phyloP scores from a whole-genome alignment of 441 rosid genomes.

The Pelargonium fulgidum region DNA sequence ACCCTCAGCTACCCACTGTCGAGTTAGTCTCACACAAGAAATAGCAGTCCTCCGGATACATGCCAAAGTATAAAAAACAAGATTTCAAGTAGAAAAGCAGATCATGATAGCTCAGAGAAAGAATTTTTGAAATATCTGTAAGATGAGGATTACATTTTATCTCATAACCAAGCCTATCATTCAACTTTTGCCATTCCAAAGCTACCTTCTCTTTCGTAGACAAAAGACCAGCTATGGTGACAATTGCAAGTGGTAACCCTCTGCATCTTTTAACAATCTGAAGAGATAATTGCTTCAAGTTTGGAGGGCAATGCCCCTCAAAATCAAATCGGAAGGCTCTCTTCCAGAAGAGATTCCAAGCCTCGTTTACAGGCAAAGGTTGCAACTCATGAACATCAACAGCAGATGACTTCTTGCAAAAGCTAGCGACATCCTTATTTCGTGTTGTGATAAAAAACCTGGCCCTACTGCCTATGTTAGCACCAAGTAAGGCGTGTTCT shows the following conservation, averaged over 20 bases:
- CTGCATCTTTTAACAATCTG: background rate
- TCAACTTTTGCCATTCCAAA: background rate
- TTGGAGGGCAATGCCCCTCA: background rate
- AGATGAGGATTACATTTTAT: background rate
- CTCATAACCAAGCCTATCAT: background rate
- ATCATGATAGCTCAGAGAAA: background rate
- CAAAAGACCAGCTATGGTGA: constrained; percentile 5
- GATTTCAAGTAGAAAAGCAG: too few relatives aligned
- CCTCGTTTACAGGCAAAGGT: background rate
- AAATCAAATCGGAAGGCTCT: background rate
- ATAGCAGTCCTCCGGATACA: constrained; percentile 11
- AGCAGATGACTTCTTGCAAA: background rate
- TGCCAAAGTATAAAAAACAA: background rate
- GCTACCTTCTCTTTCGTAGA: background rate
- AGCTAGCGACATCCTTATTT: background rate
- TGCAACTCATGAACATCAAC: background rate
- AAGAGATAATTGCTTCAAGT: background rate
- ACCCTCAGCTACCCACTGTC: constrained; percentile 18
- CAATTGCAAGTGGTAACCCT: background rate
- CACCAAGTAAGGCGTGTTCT: background rate
- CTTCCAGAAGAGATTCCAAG: background rate
- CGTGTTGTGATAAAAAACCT: background rate
- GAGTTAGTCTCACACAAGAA: background rate
- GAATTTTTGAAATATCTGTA: background rate
- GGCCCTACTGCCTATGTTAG: background rate